These are phyloP conservation scores for sorghum (Sorghum bicolor) DNA, from an alignment of 176 grass and related monocot species.

Conservation along the genomic window DNA sequence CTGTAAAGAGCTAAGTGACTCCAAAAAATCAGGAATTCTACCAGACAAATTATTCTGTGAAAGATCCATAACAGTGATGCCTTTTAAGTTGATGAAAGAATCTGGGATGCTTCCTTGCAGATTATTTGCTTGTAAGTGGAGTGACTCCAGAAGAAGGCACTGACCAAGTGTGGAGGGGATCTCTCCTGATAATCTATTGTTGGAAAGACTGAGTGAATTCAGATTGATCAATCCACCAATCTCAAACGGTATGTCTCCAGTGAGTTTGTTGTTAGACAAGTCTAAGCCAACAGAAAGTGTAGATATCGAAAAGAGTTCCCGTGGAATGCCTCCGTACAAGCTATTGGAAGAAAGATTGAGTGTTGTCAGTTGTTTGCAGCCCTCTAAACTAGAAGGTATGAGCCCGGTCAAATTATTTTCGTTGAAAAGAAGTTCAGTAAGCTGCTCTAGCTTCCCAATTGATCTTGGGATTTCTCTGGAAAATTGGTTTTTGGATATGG, in stretches of 20 bases:
- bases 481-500: constrained; percentile 7
- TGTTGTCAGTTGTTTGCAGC: neutral
- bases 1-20: neutral
- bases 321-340: constrained; percentile 6
- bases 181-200: constrained; percentile 10
- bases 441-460: neutral
- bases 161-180: constrained; percentile 30
- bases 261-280: constrained; percentile 14
- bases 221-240: constrained; percentile 27
- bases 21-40: constrained; percentile 5
- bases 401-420: constrained; percentile 9
- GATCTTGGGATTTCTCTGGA: constrained; percentile 4
- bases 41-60: constrained; percentile 44
- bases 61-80: constrained; percentile 27
- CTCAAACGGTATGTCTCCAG: neutral
- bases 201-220: neutral
- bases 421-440: neutral
- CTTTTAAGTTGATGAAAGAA: constrained; percentile 6
- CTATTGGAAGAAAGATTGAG: constrained; percentile 29
- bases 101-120: constrained; percentile 22
- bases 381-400: neutral
- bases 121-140: constrained; percentile 22
- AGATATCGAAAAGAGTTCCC: neutral
- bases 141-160: neutral
- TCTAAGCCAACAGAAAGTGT: constrained; percentile 6